Evolutionary conservation across 495 filamentous ascomycete species (phyloP).

Genomic region (Talaromyces thailandensis): DNA sequence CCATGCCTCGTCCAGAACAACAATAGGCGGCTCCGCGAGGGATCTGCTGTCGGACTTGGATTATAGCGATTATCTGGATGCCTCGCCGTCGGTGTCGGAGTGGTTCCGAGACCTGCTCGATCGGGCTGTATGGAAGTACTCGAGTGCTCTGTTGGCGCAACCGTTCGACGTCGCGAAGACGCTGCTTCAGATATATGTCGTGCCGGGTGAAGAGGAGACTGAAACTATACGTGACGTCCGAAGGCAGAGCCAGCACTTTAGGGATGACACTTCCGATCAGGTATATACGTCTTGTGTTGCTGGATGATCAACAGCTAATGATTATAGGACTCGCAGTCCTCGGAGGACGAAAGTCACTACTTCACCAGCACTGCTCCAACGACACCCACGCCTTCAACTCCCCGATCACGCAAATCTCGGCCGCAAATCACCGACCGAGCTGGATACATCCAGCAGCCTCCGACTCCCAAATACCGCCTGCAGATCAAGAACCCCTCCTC

Average conservation of each 20-base stretch:
- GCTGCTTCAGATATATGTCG: constrained; percentile 68
- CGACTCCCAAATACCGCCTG: constrained; percentile 50
- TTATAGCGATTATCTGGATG: constrained; percentile 79
- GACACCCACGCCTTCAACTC: constrained; percentile 45
- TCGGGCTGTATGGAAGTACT: constrained; percentile 79
- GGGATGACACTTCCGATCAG: constrained; percentile 25
- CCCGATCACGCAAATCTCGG: constrained; percentile 31
- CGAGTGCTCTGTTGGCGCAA: constrained; percentile 73
- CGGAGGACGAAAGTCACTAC: constrained; percentile 78
- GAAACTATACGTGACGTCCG: constrained; percentile 17
- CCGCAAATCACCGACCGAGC: constrained; percentile 41
- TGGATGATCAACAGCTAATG: neutral
- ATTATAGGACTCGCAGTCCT: constrained; percentile 34
- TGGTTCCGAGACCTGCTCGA: constrained; percentile 65
- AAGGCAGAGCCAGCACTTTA: constrained; percentile 18
- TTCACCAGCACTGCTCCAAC: constrained; percentile 68
- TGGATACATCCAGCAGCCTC: constrained; percentile 37
- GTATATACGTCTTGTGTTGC: constrained; percentile 12
- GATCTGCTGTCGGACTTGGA: constrained; percentile 81
- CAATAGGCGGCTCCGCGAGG: constrained; percentile 67
- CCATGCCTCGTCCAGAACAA: constrained; percentile 25
- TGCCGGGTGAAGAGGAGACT: constrained; percentile 27
- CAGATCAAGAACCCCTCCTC: constrained; percentile 60
- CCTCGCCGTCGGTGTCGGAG: constrained; percentile 62
- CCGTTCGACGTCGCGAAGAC: constrained; percentile 96